phyloP scores from a whole-genome alignment of 2,329 filamentous ascomycete genomes.

The Iodosphaeria phyllophila region DNA sequence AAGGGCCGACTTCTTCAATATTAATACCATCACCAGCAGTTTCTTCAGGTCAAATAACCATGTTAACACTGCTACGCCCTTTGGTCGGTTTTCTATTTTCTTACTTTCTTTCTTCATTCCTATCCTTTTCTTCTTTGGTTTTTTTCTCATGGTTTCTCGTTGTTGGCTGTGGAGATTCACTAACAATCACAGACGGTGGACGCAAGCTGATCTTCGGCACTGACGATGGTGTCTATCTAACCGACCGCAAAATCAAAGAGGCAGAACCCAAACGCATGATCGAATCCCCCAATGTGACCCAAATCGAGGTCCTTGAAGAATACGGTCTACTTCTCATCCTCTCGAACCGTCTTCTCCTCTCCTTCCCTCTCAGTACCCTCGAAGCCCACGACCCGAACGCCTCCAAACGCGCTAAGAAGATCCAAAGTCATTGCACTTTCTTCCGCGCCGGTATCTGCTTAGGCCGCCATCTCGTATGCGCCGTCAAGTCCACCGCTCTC shows the following conservation, averaged over 20 bases:
- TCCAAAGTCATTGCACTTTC: slow-evolving; percentile 92
- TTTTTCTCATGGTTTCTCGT: too few relatives aligned
- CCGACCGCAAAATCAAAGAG: slow-evolving; percentile 80
- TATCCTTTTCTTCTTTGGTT: slow-evolving; percentile 1
- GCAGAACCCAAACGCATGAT: slow-evolving; percentile 64
- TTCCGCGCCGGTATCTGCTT: slow-evolving; percentile 96
- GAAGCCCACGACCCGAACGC: slow-evolving; percentile 68
- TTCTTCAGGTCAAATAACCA: slow-evolving; percentile 53
- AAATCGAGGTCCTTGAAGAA: slow-evolving; percentile 91
- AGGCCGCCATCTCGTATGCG: slow-evolving; percentile 85
- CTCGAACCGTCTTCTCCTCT: slow-evolving; percentile 81
- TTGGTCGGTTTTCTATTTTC: slow-evolving; percentile 46
- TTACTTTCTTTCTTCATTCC: slow-evolving; percentile 2
- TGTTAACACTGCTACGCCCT: slow-evolving; percentile 87
- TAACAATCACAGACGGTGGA: slow-evolving; percentile 93
- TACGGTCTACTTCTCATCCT: slow-evolving; percentile 82
- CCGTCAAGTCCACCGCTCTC: slow-evolving; percentile 82
- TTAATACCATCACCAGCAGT: slow-evolving; percentile 37
- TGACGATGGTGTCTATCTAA: slow-evolving; percentile 82
- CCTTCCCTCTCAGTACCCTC: slow-evolving; percentile 72
- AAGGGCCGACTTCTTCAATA: slow-evolving; percentile 81
- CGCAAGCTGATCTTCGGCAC: slow-evolving; percentile 90
- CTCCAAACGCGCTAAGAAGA: slow-evolving; percentile 81
- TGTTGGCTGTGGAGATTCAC: too few relatives aligned
- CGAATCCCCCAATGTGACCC: slow-evolving; percentile 73